Evolutionary conservation across 2,329 filamentous ascomycete genomes (phyloP).

Genomic region (Phialophora verrucosa): DNA sequence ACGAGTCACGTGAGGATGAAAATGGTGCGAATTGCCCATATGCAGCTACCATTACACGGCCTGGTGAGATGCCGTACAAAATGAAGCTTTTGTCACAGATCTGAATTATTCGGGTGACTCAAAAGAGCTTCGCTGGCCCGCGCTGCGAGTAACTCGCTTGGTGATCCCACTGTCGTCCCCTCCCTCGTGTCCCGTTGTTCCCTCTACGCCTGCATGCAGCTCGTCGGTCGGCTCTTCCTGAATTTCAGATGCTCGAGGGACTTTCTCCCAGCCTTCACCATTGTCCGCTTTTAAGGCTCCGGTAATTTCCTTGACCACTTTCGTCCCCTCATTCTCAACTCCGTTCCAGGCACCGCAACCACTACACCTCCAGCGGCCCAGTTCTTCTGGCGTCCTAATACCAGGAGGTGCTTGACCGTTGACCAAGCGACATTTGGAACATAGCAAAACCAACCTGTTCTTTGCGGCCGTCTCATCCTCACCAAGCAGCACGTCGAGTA

Average conservation of each 20-base stretch:
- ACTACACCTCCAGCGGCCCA: conserved; percentile 88
- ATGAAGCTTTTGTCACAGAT: not conserved
- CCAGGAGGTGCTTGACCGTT: conserved; percentile 96
- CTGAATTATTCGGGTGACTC: conserved; percentile 31
- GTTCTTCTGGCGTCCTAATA: conserved; percentile 73
- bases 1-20: not conserved
- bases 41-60: not conserved
- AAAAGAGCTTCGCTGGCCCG: conserved; percentile 22
- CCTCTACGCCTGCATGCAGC: conserved; percentile 12
- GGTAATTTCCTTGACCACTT: conserved; percentile 71
- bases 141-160: conserved; percentile 37
- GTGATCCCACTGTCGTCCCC: conserved; percentile 25
- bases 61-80: not conserved
- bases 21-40: not conserved
- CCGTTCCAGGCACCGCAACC: conserved; percentile 84
- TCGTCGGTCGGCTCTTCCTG: conserved; percentile 22
- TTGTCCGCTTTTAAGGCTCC: conserved; percentile 24
- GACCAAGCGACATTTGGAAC: conserved; percentile 78
- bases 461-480: conserved; percentile 93
- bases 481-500: conserved; percentile 88
- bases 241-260: conserved; percentile 18
- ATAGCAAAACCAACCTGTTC: conserved; percentile 89
- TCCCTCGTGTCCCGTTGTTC: conserved; percentile 32
- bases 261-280: conserved; percentile 33
- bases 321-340: conserved; percentile 66